Evolutionary conservation across 2,329 filamentous ascomycete genomes (phyloP).

Genomic region (Phialemoniopsis sp.): DNA sequence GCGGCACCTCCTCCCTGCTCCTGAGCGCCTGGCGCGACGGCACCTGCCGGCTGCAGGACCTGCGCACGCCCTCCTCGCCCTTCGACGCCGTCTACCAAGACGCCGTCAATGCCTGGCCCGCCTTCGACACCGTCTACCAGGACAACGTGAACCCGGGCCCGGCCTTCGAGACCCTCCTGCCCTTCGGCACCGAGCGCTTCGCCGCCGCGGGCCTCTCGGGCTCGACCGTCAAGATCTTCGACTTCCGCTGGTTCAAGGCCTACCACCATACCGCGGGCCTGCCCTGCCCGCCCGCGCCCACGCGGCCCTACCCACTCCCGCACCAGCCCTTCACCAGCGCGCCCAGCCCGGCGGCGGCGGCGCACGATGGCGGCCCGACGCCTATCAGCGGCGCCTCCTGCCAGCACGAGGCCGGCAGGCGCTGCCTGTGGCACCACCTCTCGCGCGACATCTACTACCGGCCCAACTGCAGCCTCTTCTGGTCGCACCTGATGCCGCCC

Average conservation of each 20-base stretch:
- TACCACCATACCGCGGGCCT: constrained; percentile 46
- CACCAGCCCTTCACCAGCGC: constrained; percentile 18
- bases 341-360: constrained; percentile 11
- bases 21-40: constrained; percentile 52
- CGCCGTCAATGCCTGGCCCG: constrained; percentile 41
- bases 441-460: constrained; percentile 38
- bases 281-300: constrained; percentile 29
- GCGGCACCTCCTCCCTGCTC: constrained; percentile 31
- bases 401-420: constrained; percentile 20
- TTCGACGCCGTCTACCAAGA: constrained; percentile 48
- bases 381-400: constrained; percentile 21
- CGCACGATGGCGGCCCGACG: constrained; percentile 7
- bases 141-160: constrained; percentile 47
- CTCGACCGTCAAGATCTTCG: constrained; percentile 44
- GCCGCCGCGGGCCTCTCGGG: constrained; percentile 40
- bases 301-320: constrained; percentile 28
- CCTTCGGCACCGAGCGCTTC: constrained; percentile 47
- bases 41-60: constrained; percentile 41
- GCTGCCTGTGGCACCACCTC: constrained; percentile 44
- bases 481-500: constrained; percentile 24
- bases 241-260: constrained; percentile 44
- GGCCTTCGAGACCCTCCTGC: constrained; percentile 40
- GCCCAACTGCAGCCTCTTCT: constrained; percentile 43
- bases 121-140: constrained; percentile 43
- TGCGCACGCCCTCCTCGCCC: constrained; percentile 38